Conservation (phyloP, 2,329 filamentous ascomycete genomes). For the Fonsecaea pedrosoi region DNA sequence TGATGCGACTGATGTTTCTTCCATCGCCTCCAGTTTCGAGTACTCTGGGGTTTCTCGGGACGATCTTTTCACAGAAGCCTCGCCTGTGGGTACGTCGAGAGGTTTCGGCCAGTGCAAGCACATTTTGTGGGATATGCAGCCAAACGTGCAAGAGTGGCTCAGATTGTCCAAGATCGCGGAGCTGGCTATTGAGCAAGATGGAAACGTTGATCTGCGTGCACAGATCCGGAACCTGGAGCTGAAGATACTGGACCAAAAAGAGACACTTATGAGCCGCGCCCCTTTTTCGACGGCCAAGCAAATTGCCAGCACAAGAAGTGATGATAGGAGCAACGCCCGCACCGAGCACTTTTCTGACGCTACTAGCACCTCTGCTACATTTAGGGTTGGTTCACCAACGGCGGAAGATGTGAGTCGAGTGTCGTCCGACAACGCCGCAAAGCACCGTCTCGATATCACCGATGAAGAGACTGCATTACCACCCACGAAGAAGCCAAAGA, state of each 20-base stretch:
- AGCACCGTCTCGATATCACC: background rate
- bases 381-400: background rate
- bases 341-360: background rate
- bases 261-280: background rate
- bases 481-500: slow-evolving; percentile 16
- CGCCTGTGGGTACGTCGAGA: background rate
- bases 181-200: background rate
- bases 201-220: background rate
- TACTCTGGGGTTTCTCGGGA: background rate
- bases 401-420: background rate
- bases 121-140: background rate
- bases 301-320: background rate
- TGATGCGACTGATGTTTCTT: slow-evolving; percentile 6
- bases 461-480: slow-evolving; percentile 5
- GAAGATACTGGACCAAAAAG: slow-evolving; percentile 8
- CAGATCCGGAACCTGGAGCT: slow-evolving; percentile 4
- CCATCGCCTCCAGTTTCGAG: slow-evolving; percentile 3
- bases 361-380: background rate
- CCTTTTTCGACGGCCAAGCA: slow-evolving; percentile 8
- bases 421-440: background rate
- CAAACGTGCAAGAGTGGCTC: slow-evolving; percentile 2
- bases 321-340: background rate
- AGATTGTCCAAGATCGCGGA: slow-evolving; percentile 1
- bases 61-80: background rate
- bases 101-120: slow-evolving; percentile 15